phyloP scores from a whole-genome alignment of 345 rosid species.

The Salix viminalis region DNA sequence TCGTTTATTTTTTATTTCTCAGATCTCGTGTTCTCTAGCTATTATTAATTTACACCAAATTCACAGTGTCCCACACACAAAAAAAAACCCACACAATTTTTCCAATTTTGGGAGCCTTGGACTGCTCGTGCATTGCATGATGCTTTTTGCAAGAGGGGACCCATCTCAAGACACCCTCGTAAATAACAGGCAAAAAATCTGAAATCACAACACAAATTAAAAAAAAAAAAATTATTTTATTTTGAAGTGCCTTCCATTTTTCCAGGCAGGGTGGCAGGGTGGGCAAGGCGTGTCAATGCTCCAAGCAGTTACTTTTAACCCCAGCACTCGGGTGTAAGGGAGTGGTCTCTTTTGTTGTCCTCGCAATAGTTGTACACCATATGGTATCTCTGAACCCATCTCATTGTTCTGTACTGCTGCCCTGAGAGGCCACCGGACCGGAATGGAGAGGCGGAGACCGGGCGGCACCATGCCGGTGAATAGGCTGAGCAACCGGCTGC shows the following conservation, averaged over 20 bases:
- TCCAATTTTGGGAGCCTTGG: slow-evolving; percentile 16
- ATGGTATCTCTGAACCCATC: slow-evolving; percentile 68
- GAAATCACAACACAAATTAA: slow-evolving; percentile 1
- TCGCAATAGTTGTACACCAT: slow-evolving; percentile 74
- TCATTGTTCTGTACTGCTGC: slow-evolving; percentile 64
- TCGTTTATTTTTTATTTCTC: background rate
- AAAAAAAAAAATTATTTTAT: too few species aligned
- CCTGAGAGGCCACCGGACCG: slow-evolving; percentile 62
- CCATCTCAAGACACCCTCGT: slow-evolving; percentile 28
- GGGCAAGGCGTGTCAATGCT: background rate
- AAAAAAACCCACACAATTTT: background rate
- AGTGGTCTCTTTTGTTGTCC: slow-evolving; percentile 74
- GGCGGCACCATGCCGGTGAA: slow-evolving; percentile 52
- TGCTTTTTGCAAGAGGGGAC: slow-evolving; percentile 13
- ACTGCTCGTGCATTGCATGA: slow-evolving; percentile 8
- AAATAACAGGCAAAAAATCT: background rate
- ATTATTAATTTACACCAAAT: slow-evolving; percentile 15
- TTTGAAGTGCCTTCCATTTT: background rate
- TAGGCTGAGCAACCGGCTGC: slow-evolving; percentile 79
- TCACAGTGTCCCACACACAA: background rate
- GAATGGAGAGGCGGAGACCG: slow-evolving; percentile 64
- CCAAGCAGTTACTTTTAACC: background rate
- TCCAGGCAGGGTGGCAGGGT: background rate
- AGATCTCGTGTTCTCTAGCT: background rate
- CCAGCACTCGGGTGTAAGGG: slow-evolving; percentile 84